phyloP scores from a whole-genome alignment of 2,329 filamentous ascomycete genomes.

The Emericellopsis atlantica region DNA sequence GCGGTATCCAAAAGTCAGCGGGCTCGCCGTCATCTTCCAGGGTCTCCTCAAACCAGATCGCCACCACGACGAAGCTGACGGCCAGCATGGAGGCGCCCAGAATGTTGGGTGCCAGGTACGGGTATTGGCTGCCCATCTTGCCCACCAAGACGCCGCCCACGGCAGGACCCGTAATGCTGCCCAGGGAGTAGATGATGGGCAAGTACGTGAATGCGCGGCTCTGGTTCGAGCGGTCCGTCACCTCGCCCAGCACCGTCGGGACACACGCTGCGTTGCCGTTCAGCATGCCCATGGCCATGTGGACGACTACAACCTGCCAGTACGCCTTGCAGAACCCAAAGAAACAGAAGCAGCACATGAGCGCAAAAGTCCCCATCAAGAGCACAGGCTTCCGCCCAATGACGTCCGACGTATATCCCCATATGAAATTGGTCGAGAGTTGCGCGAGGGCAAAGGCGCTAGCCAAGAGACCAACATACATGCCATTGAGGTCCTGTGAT shows the following conservation, averaged over 20 bases:
- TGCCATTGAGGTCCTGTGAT: slow-evolving; percentile 53
- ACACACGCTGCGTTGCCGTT: slow-evolving; percentile 95
- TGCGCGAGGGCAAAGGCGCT: slow-evolving; percentile 89
- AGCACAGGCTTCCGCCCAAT: slow-evolving; percentile 65
- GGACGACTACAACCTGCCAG: slow-evolving; percentile 75
- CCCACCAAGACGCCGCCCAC: slow-evolving; percentile 78
- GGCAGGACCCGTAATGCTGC: slow-evolving; percentile 83
- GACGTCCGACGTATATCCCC: slow-evolving; percentile 46
- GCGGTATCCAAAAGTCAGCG: neutral
- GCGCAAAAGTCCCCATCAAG: slow-evolving; percentile 67
- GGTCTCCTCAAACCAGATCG: slow-evolving; percentile 80
- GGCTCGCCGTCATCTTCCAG: slow-evolving; percentile 15
- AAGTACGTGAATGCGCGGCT: slow-evolving; percentile 87
- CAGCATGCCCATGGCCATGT: slow-evolving; percentile 80
- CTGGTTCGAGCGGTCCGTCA: slow-evolving; percentile 92
- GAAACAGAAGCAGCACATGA: slow-evolving; percentile 66
- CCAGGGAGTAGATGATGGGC: slow-evolving; percentile 90
- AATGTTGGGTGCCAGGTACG: slow-evolving; percentile 77
- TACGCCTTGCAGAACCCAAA: slow-evolving; percentile 81
- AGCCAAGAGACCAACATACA: slow-evolving; percentile 85
- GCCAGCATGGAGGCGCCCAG: slow-evolving; percentile 61
- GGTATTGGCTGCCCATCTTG: slow-evolving; percentile 48
- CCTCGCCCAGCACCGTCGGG: slow-evolving; percentile 84
- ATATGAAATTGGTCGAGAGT: slow-evolving; percentile 71
- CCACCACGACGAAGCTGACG: slow-evolving; percentile 59